Conservation (phyloP, 192 early-diverging fungal genomes). For the Entomortierella beljakovae region DNA sequence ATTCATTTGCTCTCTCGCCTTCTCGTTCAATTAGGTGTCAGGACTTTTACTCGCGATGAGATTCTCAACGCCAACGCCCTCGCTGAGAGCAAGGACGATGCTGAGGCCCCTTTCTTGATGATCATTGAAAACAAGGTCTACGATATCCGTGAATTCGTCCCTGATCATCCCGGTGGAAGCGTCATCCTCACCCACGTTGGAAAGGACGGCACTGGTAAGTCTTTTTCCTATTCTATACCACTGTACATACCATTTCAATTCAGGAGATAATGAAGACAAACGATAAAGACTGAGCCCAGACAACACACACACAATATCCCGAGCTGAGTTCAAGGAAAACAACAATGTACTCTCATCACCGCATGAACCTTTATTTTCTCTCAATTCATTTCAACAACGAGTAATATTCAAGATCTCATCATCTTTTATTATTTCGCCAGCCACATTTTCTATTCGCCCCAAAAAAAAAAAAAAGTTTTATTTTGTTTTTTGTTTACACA, state of each 20-base stretch:
- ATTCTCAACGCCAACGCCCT: constrained; percentile 44
- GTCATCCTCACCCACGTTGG: constrained; percentile 82
- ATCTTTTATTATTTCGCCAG: neutral
- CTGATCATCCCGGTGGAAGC: constrained; percentile 82
- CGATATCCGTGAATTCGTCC: constrained; percentile 80
- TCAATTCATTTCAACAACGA: no score
- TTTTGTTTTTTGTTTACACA: neutral
- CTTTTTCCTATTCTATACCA: neutral
- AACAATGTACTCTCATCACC: no score
- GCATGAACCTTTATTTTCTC: no score
- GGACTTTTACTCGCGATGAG: constrained; percentile 50
- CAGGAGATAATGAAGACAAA: no score
- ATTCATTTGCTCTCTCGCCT: neutral
- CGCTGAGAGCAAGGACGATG: constrained; percentile 41
- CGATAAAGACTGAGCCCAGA: no score
- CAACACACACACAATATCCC: no score
- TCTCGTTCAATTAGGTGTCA: constrained; percentile 10
- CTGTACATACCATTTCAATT: neutral
- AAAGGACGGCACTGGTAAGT: constrained; percentile 75
- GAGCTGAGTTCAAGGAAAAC: no score
- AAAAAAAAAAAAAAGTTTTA: neutral
- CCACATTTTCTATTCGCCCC: neutral
- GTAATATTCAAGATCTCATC: neutral
- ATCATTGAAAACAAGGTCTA: constrained; percentile 86
- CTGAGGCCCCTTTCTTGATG: constrained; percentile 63